Evolutionary conservation across 148 eudicot species (phyloP).

Genomic region (Rhododendron molle): DNA sequence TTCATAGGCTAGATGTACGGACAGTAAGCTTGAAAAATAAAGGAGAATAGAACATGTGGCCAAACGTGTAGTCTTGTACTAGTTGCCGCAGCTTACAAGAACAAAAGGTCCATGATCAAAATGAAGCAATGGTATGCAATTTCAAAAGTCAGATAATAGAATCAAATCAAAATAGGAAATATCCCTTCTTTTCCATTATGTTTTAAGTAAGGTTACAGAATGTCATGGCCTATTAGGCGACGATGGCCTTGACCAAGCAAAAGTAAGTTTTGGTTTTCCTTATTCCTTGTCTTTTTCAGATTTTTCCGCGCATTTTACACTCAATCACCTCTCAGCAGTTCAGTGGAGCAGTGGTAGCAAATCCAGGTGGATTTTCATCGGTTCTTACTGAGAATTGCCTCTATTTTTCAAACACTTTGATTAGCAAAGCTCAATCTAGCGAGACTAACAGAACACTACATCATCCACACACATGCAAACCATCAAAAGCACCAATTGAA

Average conservation of each 20-base stretch:
- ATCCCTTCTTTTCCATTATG: not conserved
- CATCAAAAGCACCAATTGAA: not conserved
- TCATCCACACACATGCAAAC: not conserved
- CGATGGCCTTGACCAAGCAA: not conserved
- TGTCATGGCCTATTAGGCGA: not conserved
- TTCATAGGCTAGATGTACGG: not conserved
- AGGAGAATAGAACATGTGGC: not conserved
- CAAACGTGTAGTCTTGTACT: not conserved
- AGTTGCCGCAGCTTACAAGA: not conserved
- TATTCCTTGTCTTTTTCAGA: not conserved
- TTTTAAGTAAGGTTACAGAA: not conserved
- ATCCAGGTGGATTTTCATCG: not conserved
- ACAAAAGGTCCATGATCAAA: not conserved
- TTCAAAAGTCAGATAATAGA: not conserved
- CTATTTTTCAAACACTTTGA: not conserved
- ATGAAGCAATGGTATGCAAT: not conserved
- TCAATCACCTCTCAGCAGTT: not conserved
- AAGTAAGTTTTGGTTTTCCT: not conserved
- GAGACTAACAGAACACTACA: not conserved
- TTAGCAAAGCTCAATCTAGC: not conserved
- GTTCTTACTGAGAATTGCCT: not conserved
- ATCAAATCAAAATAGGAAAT: not conserved
- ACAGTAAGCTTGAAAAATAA: not conserved
- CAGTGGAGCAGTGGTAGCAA: not conserved
- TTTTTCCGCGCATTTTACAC: not conserved